phyloP scores from a whole-genome alignment of 176 grass and related monocot species.

The Dendrocalamus sinicus region DNA sequence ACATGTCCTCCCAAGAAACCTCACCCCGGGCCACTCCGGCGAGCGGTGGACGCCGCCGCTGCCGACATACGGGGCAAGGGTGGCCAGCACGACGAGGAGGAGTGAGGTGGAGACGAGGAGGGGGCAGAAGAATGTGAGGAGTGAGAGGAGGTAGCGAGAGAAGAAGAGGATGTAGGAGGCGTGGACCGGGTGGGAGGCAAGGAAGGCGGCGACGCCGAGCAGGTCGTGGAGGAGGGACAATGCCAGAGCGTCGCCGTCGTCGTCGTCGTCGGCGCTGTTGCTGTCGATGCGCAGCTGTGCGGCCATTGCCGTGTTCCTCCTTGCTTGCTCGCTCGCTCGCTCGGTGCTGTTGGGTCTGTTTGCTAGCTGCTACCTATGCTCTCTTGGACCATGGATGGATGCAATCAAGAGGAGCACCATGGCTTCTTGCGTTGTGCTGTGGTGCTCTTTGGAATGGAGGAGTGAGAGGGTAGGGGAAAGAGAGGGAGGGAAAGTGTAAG shows the following conservation, averaged over 20 bases:
- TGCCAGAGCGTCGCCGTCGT: constrained; percentile 22
- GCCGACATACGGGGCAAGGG: constrained; percentile 46
- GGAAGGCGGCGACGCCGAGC: constrained; percentile 54
- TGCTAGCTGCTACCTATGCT: constrained; percentile 28
- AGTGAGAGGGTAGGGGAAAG: constrained; percentile 27
- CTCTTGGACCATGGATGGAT: constrained; percentile 16
- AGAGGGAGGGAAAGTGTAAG: not conserved
- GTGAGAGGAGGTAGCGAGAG: constrained; percentile 55
- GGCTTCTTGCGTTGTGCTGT: constrained; percentile 13
- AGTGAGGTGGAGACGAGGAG: constrained; percentile 79
- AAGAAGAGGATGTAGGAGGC: constrained; percentile 80
- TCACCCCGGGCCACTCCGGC: constrained; percentile 17
- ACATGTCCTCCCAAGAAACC: constrained; percentile 66
- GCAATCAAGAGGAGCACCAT: constrained; percentile 19
- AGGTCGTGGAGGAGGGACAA: constrained; percentile 58
- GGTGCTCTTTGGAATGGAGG: constrained; percentile 34
- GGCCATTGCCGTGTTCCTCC: constrained; percentile 41
- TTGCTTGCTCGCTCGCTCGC: not conserved
- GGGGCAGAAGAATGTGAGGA: constrained; percentile 68
- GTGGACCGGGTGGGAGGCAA: constrained; percentile 71
- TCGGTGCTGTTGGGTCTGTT: constrained; percentile 24
- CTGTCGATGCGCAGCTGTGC: constrained; percentile 33
- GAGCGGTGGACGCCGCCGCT: not conserved
- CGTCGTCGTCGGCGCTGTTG: not conserved
- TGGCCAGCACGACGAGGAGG: constrained; percentile 62